These are phyloP conservation scores for Naematelia encephala DNA, from an alignment of 768 basidiomycete species.

Conservation along the genomic window DNA sequence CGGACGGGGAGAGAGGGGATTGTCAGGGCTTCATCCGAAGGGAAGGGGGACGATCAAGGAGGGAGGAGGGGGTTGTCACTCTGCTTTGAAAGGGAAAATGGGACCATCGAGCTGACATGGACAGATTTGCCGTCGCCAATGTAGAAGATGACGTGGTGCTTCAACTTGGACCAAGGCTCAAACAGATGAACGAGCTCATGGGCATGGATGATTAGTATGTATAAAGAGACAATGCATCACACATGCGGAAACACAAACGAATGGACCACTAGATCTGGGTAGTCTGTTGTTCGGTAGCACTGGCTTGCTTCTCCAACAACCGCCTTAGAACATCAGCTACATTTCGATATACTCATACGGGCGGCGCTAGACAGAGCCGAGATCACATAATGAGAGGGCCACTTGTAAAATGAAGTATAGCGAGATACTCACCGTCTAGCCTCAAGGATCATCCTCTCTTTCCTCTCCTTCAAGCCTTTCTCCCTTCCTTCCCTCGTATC, in stretches of 20 bases:
- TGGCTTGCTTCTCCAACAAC: conserved; percentile 34
- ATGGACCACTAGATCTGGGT: no score
- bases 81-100: background rate
- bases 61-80: no score
- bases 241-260: background rate
- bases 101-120: background rate
- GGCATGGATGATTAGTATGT: conserved; percentile 14
- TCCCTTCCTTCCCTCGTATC: conserved; percentile 42
- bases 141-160: conserved; percentile 59
- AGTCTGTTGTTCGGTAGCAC: no score
- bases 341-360: no score
- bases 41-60: no score
- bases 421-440: conserved; percentile 43
- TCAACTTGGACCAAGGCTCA: conserved; percentile 39
- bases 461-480: conserved; percentile 42
- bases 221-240: background rate
- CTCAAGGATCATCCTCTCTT: conserved; percentile 49
- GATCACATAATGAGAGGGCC: no score
- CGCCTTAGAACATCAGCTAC: conserved; percentile 22
- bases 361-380: no score
- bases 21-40: no score
- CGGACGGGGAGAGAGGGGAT: no score
- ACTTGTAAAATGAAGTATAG: background rate
- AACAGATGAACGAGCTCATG: conserved; percentile 40
- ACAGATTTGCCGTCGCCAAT: conserved; percentile 76